Evolutionary conservation across 2,329 filamentous ascomycete genomes (phyloP), one percentile per base, ranked within the genome.

Genomic region (Fusarium ambrosium): DNA sequence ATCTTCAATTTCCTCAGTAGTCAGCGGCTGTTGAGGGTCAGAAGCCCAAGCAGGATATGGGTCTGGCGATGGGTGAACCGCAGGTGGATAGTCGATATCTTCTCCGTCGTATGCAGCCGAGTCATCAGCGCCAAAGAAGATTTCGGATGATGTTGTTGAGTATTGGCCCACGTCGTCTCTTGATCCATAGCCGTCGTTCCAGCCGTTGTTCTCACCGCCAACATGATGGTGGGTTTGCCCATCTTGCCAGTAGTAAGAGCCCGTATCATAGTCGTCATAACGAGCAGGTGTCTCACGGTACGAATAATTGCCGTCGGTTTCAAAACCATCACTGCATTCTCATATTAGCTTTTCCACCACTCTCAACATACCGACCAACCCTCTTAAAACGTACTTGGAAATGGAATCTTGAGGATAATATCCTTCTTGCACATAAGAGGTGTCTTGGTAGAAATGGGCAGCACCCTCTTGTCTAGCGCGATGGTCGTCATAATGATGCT

Each of bases 21-120:
- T 10, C 20, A 58, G n/a, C 39, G 55, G 55, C 13, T 8, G n/a
- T 18, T 10, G 13, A 10, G 34, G 13, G 14, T 58, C 55, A 58
- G 55, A 36, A 14, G 32, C 55, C 55, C 55, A 58, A 58, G 55
- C 55, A 36, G 55, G 55, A 37, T 58, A 58, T 13, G 55, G 55
- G n/a, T 37, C 55, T 58, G 13, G 55, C 9, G 55, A 58, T 37
- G 11, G 20, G 8, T 37, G 20, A 18, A 22, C 20, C 18, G 10
- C n/a, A 14, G n/a, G 34, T 6, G 20, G 55, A 8, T 58, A 24
- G 32, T 58, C 20, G 20, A 24, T 58, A 16, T 37, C 20, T 37
- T 58, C 55, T 18, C 4, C 11, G 8, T 58, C 20, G 55, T 37
- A 58, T 22, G 20, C 20, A 34, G 20, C 32, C 34, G 55, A 37